Base-by-base conservation (phyloP, 192 early-diverging fungal genomes). In the Umbelopsis isabellina region DNA sequence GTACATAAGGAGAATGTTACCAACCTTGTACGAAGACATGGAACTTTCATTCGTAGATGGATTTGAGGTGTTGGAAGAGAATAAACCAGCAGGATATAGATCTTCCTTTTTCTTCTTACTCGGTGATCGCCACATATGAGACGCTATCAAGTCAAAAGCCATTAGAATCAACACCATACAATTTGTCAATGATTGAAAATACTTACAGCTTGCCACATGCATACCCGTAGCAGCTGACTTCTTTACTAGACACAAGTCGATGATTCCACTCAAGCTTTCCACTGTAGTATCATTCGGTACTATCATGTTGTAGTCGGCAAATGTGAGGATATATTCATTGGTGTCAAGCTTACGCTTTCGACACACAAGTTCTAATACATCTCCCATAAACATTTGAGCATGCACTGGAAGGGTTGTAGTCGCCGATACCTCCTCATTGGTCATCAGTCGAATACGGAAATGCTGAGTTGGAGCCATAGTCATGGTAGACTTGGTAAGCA, bases 371-470 rank as follows among this genome's bases (percentile, higher is more conserved):
- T 94, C 88, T 53, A 98, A 89, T 16, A 97, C 90, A 50, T 91
- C 90, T 23, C 84, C 84, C 49, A 99, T 86, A 18, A 91, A 86
- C 71, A 89, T 90, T 66, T 87, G 85, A 12, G 85, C 78, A 48
- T 86, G 75, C 12, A 95, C 87, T 48, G 89, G 90, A 12, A 98
- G 88, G 1, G 94, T 97, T 1, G 95, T 98, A 0, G 95, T 95
- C 46, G 93, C 94, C 69, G 94, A 87, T 30, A 97, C 94, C 66
- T 95, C 93, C 20, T 82, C 79, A 45, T 71, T 68, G 11, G 87
- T 85, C 61, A 79, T 81, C 0, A 88, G 68, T n/a, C 82, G 79
- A 23, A 88, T 81, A 9, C 87, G 78, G 41, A 88, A 81, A 66
- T 86, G 85, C 41, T 75, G 72, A 2, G 72, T 50, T 13, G 71